Evolutionary conservation across 768 basidiomycete species (phyloP), one percentile per base, ranked within the genome.

Genomic region (Russula emetica): DNA sequence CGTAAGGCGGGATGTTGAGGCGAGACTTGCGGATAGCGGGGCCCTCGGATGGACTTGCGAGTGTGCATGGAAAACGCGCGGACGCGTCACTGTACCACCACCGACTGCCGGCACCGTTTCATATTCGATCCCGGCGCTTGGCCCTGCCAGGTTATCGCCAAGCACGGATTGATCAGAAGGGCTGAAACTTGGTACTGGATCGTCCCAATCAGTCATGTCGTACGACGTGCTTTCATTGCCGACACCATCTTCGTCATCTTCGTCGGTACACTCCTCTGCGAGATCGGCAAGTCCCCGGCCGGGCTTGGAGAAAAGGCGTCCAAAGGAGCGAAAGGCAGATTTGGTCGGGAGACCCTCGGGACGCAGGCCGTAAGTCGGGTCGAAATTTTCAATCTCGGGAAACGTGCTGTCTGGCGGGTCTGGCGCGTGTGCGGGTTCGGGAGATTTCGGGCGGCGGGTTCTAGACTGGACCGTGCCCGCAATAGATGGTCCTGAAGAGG

Each of bases 361-460:
- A 28, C 96, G 87, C 14, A 98, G 78, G 18, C 96, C 96, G 71
- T 99, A 98, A 0, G 96, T 98, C 0, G 94, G 96, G 70, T 98
- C 96, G 73, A 91, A 97, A 65, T 90, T 86, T 75, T 97, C 94
- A 36, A 94, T 78, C 38, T 84, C 83, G 22, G 83, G 82, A 60
- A 85, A 82, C 11, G 78, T 74, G 16, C 72, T 68, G 40, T 68
- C 67, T 26, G 73, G 67, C 1, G 69, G 69, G 16, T 69, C 70
- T 9, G 74, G 71, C 5, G 70, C 24, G 22, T 66, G 55, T 14
- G 69, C 32, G 18, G 66, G 68, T 78, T 6, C 76, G 74, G 60
- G 74, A 72, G 58, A 76, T 66, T 53, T 69, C 65, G 47, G 66
- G 61, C 58, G 40, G 44, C 18, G 42, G 49, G 26, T 36, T 44